Evolutionary conservation across 306 rosid genomes (phyloP), one percentile per base, ranked within the genome.

Genomic region (Quercus alba): DNA sequence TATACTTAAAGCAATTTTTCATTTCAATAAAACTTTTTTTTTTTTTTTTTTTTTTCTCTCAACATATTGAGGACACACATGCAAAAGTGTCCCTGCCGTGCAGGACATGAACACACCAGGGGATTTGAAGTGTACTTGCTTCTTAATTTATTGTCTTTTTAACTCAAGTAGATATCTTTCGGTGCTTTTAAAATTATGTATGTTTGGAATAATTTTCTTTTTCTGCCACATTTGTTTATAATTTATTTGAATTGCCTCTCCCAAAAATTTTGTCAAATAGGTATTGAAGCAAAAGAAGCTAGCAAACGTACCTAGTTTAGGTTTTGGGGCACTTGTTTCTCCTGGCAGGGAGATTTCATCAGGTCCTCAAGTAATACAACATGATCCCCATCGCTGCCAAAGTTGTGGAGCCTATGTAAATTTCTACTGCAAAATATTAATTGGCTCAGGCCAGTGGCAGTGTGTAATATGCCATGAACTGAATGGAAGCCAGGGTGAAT

Each of bases 391-490:
- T 85, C 97, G 97, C 64, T 96, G 99, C 79, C 91, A 88, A 81
- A 91, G 84, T 85, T 96, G 99, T 82, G 98, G 99, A 77, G 97
- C 97, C 79, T 96, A 90, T 88, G 94, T 98, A 63, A 96, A 93
- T 81, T 63, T 86, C 75, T 90, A 91, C 75, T 88, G 98, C 92
- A 91, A 90, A 72, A 87, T 96, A 78, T 86, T 96, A 80, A 81
- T 88, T 82, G 97, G 98, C 71, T 96, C 99, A 77, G 99, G 99
- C 75, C 98, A 96, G 90, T 96, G 99, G 98, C 97, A 96, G 80
- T 96, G 99, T 85, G 97, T 96, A 59, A 85, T 96, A 75, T 96
- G 99, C 81, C 77, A 94, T 79, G 80, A 93, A 64, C 85, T 93
- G 80, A 96, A 93, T 81, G 93, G 88, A 80, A 96, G 98, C 79